phyloP scores from a whole-genome alignment of 2,329 filamentous ascomycete genomes.

The Rhinocladiella similis region DNA sequence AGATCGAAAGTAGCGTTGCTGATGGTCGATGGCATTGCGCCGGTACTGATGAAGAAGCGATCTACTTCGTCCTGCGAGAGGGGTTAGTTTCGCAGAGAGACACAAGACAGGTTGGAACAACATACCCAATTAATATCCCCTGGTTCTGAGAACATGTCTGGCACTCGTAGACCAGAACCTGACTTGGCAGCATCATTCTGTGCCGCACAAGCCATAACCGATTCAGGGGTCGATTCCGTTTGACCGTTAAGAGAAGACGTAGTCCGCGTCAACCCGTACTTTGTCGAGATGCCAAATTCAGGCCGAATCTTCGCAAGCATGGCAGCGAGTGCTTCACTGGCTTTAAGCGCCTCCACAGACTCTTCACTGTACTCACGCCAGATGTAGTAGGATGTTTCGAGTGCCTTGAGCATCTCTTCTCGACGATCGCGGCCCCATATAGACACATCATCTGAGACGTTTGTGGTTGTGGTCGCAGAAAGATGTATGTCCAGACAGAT shows the following conservation, averaged over 20 bases:
- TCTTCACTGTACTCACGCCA: neutral
- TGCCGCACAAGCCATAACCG: neutral
- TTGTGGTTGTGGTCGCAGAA: neutral
- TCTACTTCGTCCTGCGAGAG: neutral
- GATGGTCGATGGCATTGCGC: neutral
- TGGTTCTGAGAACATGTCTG: neutral
- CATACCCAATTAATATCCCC: neutral
- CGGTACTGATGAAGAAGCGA: slow-evolving; percentile 1
- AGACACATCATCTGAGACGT: neutral
- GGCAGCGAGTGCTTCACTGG: neutral
- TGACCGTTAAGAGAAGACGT: neutral
- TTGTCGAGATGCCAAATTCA: neutral
- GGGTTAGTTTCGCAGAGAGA: neutral
- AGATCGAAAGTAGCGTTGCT: too few relatives aligned
- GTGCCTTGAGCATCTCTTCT: neutral
- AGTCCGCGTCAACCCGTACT: neutral
- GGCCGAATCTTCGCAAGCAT: neutral
- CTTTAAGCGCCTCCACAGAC: neutral
- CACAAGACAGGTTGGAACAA: neutral
- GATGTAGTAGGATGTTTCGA: neutral
- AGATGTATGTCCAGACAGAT: neutral
- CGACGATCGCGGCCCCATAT: slow-evolving; percentile 1
- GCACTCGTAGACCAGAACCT: neutral
- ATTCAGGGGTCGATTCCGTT: neutral
- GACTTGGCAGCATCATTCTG: neutral